These are phyloP conservation scores for Anisodus acutangulus DNA, from an alignment of 257 asterid genomes.

Conservation along the genomic window DNA sequence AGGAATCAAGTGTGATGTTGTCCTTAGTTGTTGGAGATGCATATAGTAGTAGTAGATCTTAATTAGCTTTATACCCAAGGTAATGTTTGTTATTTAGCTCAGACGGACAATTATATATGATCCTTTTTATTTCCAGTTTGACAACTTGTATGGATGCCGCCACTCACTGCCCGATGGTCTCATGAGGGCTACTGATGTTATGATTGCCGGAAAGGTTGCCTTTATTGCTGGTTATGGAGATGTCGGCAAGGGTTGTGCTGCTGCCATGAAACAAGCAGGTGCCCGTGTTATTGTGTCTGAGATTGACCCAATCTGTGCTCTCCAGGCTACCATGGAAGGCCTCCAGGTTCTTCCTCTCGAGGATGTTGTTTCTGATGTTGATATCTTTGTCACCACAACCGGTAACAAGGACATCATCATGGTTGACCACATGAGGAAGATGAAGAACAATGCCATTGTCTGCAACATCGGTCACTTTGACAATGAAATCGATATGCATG, in stretches of 20 bases:
- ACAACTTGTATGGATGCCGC: slow-evolving; percentile 70
- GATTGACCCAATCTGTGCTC: slow-evolving; percentile 70
- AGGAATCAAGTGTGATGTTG: background rate
- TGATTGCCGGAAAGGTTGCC: slow-evolving; percentile 67
- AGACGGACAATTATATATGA: background rate
- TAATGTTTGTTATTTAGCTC: background rate
- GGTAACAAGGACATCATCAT: slow-evolving; percentile 72
- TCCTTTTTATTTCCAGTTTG: slow-evolving; percentile 42
- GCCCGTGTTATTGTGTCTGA: slow-evolving; percentile 68
- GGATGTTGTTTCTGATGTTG: slow-evolving; percentile 56
- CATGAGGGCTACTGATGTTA: slow-evolving; percentile 70
- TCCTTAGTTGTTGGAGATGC: background rate
- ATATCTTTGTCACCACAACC: slow-evolving; percentile 70
- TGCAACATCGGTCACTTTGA: slow-evolving; percentile 76
- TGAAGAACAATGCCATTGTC: slow-evolving; percentile 70
- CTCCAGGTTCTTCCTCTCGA: slow-evolving; percentile 61
- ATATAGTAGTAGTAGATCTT: background rate
- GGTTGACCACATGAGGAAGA: slow-evolving; percentile 64
- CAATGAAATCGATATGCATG: slow-evolving; percentile 63
- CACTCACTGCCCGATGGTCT: slow-evolving; percentile 69
- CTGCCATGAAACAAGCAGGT: slow-evolving; percentile 64
- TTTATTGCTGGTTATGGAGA: slow-evolving; percentile 64
- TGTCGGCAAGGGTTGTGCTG: slow-evolving; percentile 70
- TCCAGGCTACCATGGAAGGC: slow-evolving; percentile 70
- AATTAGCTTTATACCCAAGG: background rate